Percentiles rank a stretch among this genome's conserved stretches.
Evolutionary conservation across 2,329 filamentous ascomycete species (phyloP).

Genomic region (Ophiostoma ips): DNA sequence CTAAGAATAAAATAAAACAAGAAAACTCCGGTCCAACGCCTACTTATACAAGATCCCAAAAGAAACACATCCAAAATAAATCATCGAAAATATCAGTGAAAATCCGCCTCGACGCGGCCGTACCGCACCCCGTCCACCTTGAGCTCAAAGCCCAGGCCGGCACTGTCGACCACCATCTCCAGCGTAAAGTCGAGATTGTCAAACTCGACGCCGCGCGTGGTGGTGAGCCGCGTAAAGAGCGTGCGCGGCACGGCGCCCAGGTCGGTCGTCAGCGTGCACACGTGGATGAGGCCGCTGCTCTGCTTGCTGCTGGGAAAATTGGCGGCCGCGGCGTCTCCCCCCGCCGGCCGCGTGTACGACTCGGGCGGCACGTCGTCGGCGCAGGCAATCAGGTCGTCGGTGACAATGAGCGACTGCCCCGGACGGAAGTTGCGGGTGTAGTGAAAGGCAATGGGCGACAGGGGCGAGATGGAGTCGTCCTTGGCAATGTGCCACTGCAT

Average conservation of each 20-base stretch:
- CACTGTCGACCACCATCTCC: conserved; percentile 71
- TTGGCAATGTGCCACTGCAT: conserved; percentile 82
- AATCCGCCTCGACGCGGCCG: conserved; percentile 64
- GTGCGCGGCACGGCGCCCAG: conserved; percentile 59
- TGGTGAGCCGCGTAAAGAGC: conserved; percentile 62
- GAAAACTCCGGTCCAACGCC: no score
- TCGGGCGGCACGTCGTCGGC: conserved; percentile 52
- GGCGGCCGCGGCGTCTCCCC: no score
- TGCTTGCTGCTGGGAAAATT: no score
- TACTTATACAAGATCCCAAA: background rate
- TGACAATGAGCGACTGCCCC: conserved; percentile 61
- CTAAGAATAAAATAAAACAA: no score
- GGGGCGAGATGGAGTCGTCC: conserved; percentile 62
- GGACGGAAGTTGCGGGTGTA: conserved; percentile 77
- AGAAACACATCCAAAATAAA: no score
- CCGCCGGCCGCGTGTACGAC: conserved; percentile 30
- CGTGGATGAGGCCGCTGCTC: conserved; percentile 44
- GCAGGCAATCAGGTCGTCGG: conserved; percentile 67
- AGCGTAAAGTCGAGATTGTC: conserved; percentile 71
- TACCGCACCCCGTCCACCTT: conserved; percentile 68
- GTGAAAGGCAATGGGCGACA: conserved; percentile 64
- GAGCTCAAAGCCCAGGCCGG: conserved; percentile 61
- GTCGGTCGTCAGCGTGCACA: conserved; percentile 71
- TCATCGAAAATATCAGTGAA: no score
- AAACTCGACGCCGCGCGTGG: conserved; percentile 67